Percentiles rank a stretch among this genome's conserved stretches.
Evolutionary conservation across 768 basidiomycete species (phyloP).

Genomic region (Sporobolomyces roseus): DNA sequence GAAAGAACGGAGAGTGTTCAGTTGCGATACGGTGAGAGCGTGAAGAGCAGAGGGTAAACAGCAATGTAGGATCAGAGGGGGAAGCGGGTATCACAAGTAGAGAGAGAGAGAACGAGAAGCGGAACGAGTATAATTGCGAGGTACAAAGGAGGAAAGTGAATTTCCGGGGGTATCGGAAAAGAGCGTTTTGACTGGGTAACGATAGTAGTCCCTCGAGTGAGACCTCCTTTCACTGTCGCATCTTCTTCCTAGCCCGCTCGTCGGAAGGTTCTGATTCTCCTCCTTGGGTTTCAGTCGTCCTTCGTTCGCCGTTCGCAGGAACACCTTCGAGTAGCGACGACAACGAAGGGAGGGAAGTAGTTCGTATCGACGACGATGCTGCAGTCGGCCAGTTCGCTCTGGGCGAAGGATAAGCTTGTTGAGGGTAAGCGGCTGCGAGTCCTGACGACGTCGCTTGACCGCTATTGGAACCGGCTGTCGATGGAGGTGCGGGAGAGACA

Average conservation of each 20-base stretch:
- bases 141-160: too few relatives aligned
- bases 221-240: neutral
- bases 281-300: neutral
- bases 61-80: too few relatives aligned
- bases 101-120: neutral
- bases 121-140: too few relatives aligned
- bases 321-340: slow-evolving; percentile 25
- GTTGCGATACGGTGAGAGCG: too few relatives aligned
- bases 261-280: slow-evolving; percentile 7
- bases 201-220: neutral
- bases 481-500: neutral
- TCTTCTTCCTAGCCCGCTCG: slow-evolving; percentile 25
- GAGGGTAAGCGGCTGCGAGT: neutral
- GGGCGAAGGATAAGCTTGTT: neutral
- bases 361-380: neutral
- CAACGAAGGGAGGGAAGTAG: slow-evolving; percentile 21
- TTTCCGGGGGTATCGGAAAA: too few relatives aligned
- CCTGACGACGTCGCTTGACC: neutral
- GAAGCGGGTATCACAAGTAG: too few relatives aligned
- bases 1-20: too few relatives aligned
- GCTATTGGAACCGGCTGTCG: neutral
- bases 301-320: neutral
- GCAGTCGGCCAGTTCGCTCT: neutral
- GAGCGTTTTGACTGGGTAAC: too few relatives aligned
- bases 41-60: too few relatives aligned